Base-by-base conservation (phyloP, 1,284 basidiomycete species). In the Gomphus bonarii region DNA sequence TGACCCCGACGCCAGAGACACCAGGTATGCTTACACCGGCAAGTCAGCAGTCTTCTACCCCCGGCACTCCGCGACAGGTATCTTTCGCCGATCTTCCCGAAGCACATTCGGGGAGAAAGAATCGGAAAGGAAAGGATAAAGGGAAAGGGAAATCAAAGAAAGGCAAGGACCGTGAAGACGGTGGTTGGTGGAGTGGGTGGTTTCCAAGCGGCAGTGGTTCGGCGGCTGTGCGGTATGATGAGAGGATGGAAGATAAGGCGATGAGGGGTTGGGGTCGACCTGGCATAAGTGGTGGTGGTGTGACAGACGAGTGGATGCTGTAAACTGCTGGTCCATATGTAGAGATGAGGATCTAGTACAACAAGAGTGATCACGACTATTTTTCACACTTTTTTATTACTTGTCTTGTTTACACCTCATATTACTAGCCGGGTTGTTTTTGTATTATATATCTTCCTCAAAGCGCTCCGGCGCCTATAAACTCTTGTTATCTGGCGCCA, bases 61-160 rank as follows among this genome's bases (percentile, higher is more conserved):
- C 66, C 18, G 81, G 80, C 35, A 88, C 85, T n/a, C 85, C 86
- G 5, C 85, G 85, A 60, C 75, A 81, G 28, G 88, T 89, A 53
- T 85, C 81, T 60, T 89, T 89, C 61, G 84, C 84, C 30, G 76
- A 83, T 67, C 72, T 85, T 36, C 84, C 85, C 0, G 84, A 87
- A 67, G 76, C 79, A 46, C 80, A 83, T 62, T 71, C 73, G 55
- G 62, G 63, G 60, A 9, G 63, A 61, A 48, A 63, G 63, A 20
- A 65, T 66, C n/a, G 66, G 65, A 57, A 55, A 60, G 59, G 60
- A 56, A 67, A 59, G 10, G 67, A 59, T 49, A 63, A 58, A 62
- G 61, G 58, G 60, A 59, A 62, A 64, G 53, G 54, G 56, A 35
- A 61, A 50, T 51, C 63, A 57, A 61, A 63, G 54, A 63, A 65